These are phyloP conservation scores for Dalbergia oliveri DNA, from an alignment of 306 rosid species.

Conservation along the genomic window DNA sequence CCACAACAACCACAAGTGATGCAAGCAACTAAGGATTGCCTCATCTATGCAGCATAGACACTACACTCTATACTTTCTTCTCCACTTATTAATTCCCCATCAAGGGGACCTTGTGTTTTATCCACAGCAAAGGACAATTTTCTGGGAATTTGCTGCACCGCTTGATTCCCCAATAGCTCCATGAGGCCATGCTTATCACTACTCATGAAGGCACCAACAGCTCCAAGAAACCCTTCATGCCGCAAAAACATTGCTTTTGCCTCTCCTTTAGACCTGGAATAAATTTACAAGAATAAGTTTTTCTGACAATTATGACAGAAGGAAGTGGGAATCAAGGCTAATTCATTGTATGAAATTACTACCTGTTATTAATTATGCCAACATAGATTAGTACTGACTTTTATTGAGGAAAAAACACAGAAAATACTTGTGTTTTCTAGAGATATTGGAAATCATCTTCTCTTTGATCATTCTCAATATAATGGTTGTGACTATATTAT, in stretches of 20 bases:
- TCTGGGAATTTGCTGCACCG: conserved; percentile 52
- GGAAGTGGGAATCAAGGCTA: background rate
- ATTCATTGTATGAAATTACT: background rate
- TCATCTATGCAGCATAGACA: conserved; percentile 61
- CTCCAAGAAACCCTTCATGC: conserved; percentile 98
- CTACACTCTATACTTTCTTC: conserved; percentile 81
- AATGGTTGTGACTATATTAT: background rate
- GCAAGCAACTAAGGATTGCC: conserved; percentile 67
- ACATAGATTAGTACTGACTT: background rate
- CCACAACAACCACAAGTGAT: conserved; percentile 37
- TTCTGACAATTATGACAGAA: conserved; percentile 6
- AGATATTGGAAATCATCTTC: conserved; percentile 7
- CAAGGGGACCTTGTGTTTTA: conserved; percentile 47
- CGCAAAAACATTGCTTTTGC: conserved; percentile 92
- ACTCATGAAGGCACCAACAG: conserved; percentile 85
- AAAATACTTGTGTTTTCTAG: conserved; percentile 2
- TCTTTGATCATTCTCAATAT: background rate
- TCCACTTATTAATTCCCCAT: conserved; percentile 60
- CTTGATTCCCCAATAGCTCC: conserved; percentile 60
- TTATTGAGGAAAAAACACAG: conserved; percentile 17
- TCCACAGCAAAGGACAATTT: conserved; percentile 53
- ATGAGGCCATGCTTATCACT: conserved; percentile 73
- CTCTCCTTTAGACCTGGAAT: conserved; percentile 93
- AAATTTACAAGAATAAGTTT: background rate
- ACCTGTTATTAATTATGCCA: background rate